These are phyloP conservation scores for Aspergillus sojae DNA, from an alignment of 2,329 filamentous ascomycete genomes.

Conservation along the genomic window DNA sequence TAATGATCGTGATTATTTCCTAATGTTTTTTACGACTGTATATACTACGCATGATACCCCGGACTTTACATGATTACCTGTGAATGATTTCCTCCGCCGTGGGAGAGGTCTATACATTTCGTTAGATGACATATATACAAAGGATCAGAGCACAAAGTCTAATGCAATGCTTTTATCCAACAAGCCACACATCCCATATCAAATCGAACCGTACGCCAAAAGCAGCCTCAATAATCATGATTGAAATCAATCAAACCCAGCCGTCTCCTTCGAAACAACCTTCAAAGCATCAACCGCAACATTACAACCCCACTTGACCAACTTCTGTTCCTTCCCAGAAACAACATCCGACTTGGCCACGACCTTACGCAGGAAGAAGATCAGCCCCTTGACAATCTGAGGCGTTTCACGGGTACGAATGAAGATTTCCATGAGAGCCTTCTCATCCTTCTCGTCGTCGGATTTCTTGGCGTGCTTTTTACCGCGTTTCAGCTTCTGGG, in stretches of 20 bases:
- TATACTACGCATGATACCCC: conserved; percentile 12
- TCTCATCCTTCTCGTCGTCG: conserved; percentile 49
- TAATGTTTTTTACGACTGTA: not conserved
- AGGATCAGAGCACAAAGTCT: not conserved
- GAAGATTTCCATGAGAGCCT: conserved; percentile 67
- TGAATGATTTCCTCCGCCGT: not conserved
- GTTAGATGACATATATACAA: conserved; percentile 28
- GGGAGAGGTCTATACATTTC: not conserved
- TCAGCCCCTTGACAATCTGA: conserved; percentile 71
- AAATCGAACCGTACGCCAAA: not conserved
- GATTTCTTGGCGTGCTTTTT: conserved; percentile 25
- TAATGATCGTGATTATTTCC: not conserved
- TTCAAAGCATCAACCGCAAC: conserved; percentile 46
- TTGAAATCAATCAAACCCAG: conserved; percentile 1
- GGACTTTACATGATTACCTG: not conserved
- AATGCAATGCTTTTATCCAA: conserved; percentile 21
- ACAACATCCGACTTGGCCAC: conserved; percentile 66
- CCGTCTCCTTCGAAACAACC: conserved; percentile 29
- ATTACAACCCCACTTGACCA: conserved; percentile 51
- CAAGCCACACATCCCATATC: not conserved
- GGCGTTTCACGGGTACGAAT: conserved; percentile 64
- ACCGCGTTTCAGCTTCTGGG: conserved; percentile 52
- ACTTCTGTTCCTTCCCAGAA: conserved; percentile 54
- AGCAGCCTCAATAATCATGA: not conserved
- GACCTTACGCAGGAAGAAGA: conserved; percentile 77